phyloP scores from a whole-genome alignment of 176 grass and related monocot genomes.

The Alopecurus myosuroides region DNA sequence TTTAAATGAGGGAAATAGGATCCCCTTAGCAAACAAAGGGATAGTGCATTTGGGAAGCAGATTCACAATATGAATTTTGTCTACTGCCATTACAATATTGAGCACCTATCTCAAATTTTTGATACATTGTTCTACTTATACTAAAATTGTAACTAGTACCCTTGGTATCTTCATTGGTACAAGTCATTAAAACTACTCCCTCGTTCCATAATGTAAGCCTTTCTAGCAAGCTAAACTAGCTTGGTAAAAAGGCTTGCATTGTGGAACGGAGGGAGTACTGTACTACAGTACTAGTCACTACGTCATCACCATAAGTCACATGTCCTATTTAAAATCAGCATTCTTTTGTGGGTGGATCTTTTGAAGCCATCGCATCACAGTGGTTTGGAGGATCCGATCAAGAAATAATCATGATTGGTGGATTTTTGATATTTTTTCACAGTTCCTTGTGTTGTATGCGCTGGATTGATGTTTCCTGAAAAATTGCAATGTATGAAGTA shows the following conservation, averaged over 20 bases:
- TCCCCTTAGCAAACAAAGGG: neutral
- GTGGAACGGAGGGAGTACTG: too few species aligned
- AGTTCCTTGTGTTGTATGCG: neutral
- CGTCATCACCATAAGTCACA: neutral
- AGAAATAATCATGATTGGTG: neutral
- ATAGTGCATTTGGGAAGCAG: neutral
- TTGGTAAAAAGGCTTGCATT: too few species aligned
- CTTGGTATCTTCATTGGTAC: neutral
- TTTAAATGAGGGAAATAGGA: neutral
- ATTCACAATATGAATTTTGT: neutral
- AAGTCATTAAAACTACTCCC: neutral
- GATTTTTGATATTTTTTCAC: neutral
- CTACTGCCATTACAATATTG: neutral
- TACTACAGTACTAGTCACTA: neutral
- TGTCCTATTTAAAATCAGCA: neutral
- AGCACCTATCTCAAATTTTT: neutral
- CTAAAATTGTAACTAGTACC: neutral
- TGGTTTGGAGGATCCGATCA: slow-evolving; percentile 2
- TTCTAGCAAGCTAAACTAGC: too few species aligned
- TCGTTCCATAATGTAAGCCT: too few species aligned
- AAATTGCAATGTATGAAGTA: neutral
- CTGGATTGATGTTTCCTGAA: neutral
- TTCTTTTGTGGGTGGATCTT: neutral
- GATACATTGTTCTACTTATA: neutral
- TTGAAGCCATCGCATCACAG: neutral